phyloP scores from a whole-genome alignment of 768 basidiomycete species.

The Postia placenta region DNA sequence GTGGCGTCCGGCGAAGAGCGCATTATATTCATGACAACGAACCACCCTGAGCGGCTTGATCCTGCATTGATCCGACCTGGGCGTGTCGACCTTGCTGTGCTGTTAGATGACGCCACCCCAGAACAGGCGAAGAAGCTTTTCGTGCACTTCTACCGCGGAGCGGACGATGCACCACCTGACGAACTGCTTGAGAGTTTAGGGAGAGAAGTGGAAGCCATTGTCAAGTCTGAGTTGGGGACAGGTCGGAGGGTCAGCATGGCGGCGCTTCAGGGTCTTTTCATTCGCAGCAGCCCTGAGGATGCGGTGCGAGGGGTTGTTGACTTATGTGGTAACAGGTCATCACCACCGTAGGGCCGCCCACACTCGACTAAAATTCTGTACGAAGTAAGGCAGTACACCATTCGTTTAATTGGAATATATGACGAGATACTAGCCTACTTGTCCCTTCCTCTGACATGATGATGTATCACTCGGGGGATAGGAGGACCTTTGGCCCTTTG shows the following conservation, averaged over 20 bases:
- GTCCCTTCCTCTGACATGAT: too few relatives aligned
- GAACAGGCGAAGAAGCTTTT: conserved; percentile 76
- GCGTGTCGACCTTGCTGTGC: conserved; percentile 80
- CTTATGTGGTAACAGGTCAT: too few relatives aligned
- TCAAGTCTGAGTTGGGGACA: conserved; percentile 43
- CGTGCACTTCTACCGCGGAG: conserved; percentile 70
- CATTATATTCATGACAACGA: conserved; percentile 99
- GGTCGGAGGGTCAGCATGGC: conserved; percentile 88
- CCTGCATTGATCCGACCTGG: conserved; percentile 94
- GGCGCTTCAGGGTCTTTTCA: conserved; percentile 91
- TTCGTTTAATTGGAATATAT: too few relatives aligned
- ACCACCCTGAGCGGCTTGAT: conserved; percentile 85
- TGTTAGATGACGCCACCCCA: conserved; percentile 84
- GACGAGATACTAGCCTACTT: too few relatives aligned
- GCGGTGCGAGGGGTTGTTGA: too few relatives aligned
- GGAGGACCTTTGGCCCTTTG: too few relatives aligned
- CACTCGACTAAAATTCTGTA: too few relatives aligned
- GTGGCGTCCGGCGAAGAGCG: conserved; percentile 97
- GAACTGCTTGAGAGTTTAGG: conserved; percentile 41
- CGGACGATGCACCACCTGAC: conserved; percentile 16
- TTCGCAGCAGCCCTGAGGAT: conserved; percentile 56
- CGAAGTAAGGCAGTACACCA: too few relatives aligned
- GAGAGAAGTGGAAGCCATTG: conserved; percentile 42
- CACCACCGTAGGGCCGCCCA: too few relatives aligned
- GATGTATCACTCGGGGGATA: too few relatives aligned